Conservation (phyloP, 495 filamentous ascomycete genomes). For the Lasiosphaeria ovina region DNA sequence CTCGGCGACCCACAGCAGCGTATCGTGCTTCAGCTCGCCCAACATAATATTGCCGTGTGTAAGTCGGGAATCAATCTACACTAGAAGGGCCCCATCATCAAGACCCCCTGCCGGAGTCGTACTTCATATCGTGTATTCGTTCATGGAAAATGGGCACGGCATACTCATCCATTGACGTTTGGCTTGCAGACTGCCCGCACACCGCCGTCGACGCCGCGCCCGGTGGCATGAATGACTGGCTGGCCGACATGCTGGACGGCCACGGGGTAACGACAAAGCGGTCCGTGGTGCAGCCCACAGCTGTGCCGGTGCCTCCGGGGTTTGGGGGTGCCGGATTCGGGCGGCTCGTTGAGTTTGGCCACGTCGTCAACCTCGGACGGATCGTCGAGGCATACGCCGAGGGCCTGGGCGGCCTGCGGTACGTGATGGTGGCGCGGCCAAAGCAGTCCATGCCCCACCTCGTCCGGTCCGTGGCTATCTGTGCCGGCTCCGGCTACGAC, state of each 20-base stretch:
- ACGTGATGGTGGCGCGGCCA: constrained; percentile 45
- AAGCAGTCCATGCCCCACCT: constrained; percentile 15
- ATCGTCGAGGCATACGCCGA: constrained; percentile 55
- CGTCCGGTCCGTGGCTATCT: constrained; percentile 54
- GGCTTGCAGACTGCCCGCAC: constrained; percentile 67
- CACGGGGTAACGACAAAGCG: constrained; percentile 24
- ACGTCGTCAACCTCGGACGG: constrained; percentile 55
- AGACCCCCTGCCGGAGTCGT: too few relatives aligned
- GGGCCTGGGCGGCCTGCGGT: constrained; percentile 35
- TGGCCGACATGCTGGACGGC: constrained; percentile 71
- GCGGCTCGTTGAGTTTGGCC: constrained; percentile 62
- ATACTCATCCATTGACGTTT: not conserved
- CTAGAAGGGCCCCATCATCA: not conserved
- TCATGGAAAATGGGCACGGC: not conserved
- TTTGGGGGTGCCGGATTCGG: constrained; percentile 76
- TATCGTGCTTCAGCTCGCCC: constrained; percentile 76
- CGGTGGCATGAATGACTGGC: constrained; percentile 90
- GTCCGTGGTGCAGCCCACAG: constrained; percentile 39
- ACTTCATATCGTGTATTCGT: not conserved
- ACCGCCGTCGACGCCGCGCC: constrained; percentile 89
- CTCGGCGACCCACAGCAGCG: constrained; percentile 82
- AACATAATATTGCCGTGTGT: constrained; percentile 85
- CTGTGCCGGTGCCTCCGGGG: constrained; percentile 38
- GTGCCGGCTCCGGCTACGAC: constrained; percentile 78
- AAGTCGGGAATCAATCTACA: not conserved